These are phyloP conservation scores for Aegilops speltoides DNA, from an alignment of 176 grass and related monocot species.

Conservation along the genomic window DNA sequence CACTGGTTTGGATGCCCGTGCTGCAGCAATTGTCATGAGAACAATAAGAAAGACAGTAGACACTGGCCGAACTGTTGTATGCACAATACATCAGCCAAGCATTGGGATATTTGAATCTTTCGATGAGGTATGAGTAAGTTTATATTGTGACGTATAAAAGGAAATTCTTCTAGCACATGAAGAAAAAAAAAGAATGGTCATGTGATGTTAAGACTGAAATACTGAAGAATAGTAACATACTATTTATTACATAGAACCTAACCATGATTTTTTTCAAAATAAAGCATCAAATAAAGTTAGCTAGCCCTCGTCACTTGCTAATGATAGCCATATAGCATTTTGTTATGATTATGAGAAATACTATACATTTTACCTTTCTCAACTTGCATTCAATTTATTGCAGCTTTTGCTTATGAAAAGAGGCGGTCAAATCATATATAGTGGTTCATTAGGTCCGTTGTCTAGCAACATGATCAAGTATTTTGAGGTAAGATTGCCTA, in stretches of 20 bases:
- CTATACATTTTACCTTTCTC: not conserved
- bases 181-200: not conserved
- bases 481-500: conserved; percentile 68
- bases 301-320: no score
- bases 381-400: conserved; percentile 25
- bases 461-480: conserved; percentile 80
- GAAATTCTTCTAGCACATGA: not conserved
- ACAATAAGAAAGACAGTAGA: conserved; percentile 75
- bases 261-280: not conserved
- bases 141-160: not conserved
- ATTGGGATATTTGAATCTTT: conserved; percentile 94
- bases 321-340: not conserved
- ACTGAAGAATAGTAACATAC: not conserved
- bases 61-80: conserved; percentile 78
- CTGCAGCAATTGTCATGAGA: conserved; percentile 85
- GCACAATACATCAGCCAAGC: conserved; percentile 92
- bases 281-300: not conserved
- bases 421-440: conserved; percentile 77
- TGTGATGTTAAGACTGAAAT: not conserved
- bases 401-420: conserved; percentile 94
- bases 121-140: conserved; percentile 56
- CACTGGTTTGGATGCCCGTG: conserved; percentile 71
- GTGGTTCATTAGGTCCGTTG: conserved; percentile 65
- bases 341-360: not conserved
- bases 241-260: not conserved